Conservation (phyloP, 371 early-diverging fungal genomes). For the Apophysomyces elegans region DNA sequence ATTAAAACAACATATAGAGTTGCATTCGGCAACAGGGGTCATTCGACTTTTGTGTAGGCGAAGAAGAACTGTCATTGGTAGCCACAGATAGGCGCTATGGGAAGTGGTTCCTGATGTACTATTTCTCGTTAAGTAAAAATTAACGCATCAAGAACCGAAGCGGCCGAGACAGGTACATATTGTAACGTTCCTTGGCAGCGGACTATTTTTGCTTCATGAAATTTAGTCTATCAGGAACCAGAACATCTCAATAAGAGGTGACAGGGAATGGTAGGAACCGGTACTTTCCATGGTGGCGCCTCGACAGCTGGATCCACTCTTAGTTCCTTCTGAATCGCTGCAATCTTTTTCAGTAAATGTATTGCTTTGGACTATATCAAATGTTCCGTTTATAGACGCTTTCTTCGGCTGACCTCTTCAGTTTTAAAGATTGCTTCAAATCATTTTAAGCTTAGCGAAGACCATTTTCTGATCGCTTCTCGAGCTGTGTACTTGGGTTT, state of each 20-base stretch:
- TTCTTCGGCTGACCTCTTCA: neutral
- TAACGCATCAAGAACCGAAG: slow-evolving; percentile 7
- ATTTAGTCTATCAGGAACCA: no score
- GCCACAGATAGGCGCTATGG: neutral
- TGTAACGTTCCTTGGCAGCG: no score
- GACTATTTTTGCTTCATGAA: no score
- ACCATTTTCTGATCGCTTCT: neutral
- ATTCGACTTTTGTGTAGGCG: slow-evolving; percentile 2
- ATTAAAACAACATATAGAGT: slow-evolving; percentile 6
- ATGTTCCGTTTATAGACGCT: neutral
- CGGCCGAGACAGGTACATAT: neutral
- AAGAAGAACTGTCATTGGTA: neutral
- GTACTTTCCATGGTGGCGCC: no score
- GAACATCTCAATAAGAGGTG: no score
- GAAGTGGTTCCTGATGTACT: no score
- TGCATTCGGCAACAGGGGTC: neutral
- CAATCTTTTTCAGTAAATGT: neutral
- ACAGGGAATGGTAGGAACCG: no score
- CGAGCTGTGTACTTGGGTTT: neutral
- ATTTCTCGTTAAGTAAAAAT: neutral
- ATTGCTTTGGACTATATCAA: neutral
- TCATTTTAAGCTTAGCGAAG: neutral
- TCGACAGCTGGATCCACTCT: no score
- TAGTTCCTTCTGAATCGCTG: neutral
- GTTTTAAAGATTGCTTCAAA: neutral